These are phyloP conservation scores for Ogataea parapolymorpha DNA, from an alignment of 805 yeast genomes.

Conservation along the genomic window DNA sequence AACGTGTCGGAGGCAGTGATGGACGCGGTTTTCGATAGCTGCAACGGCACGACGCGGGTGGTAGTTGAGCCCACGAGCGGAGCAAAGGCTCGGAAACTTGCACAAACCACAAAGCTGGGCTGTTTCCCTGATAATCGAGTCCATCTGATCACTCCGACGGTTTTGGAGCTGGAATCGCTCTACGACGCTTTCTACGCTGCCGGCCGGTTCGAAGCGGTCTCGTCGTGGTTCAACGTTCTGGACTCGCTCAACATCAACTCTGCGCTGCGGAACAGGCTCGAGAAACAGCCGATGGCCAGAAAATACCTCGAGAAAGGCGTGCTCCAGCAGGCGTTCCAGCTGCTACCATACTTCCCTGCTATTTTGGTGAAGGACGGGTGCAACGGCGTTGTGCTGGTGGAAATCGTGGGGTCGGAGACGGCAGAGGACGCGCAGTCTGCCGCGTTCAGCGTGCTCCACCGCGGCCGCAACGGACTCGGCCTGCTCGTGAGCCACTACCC, in stretches of 20 bases:
- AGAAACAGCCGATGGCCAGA: slow-evolving; percentile 28
- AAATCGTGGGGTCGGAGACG: slow-evolving; percentile 31
- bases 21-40: slow-evolving; percentile 33
- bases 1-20: slow-evolving; percentile 51
- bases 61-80: slow-evolving; percentile 78
- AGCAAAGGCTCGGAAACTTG: slow-evolving; percentile 53
- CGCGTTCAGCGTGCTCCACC: slow-evolving; percentile 20
- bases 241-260: slow-evolving; percentile 55
- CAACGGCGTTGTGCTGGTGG: slow-evolving; percentile 53
- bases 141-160: slow-evolving; percentile 65
- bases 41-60: slow-evolving; percentile 29
- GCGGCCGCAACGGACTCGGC: slow-evolving; percentile 39
- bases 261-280: slow-evolving; percentile 44
- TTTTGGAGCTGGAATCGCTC: slow-evolving; percentile 55
- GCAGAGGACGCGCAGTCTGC: slow-evolving; percentile 3
- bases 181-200: slow-evolving; percentile 44
- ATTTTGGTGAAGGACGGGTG: slow-evolving; percentile 65
- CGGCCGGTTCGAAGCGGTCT: slow-evolving; percentile 47
- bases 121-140: slow-evolving; percentile 48
- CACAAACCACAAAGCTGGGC: slow-evolving; percentile 31
- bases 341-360: slow-evolving; percentile 72
- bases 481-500: slow-evolving; percentile 63
- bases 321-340: slow-evolving; percentile 63
- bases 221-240: slow-evolving; percentile 71
- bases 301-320: slow-evolving; percentile 40